Percentiles rank a stretch among this genome's conserved stretches.
These are phyloP conservation scores for Fusarium bactridioides DNA, from an alignment of 2,329 filamentous ascomycete genomes.

Conservation along the genomic window DNA sequence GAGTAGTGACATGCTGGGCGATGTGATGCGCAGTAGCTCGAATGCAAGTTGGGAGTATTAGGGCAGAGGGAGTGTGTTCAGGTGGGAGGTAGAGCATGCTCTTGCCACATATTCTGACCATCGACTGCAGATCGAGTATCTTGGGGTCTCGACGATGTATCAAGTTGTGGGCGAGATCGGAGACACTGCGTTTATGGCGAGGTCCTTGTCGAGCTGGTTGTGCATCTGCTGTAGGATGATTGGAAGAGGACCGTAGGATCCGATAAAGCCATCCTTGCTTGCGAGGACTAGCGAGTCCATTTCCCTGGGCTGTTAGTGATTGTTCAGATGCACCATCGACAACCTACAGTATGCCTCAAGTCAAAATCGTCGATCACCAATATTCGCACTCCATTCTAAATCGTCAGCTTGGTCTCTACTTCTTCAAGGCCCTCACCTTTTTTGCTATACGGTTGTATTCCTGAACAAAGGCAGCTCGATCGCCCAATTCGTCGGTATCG, in stretches of 20 bases:
- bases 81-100: conserved; percentile 67
- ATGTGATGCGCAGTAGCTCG: conserved; percentile 72
- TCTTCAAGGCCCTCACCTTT: conserved; percentile 52
- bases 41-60: conserved; percentile 71
- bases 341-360: conserved; percentile 45
- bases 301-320: conserved; percentile 32
- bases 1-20: conserved; percentile 61
- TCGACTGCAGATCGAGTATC: conserved; percentile 61
- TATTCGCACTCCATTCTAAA: conserved; percentile 61
- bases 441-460: conserved; percentile 69
- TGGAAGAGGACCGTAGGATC: conserved; percentile 45
- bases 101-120: conserved; percentile 70
- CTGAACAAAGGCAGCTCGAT: conserved; percentile 57
- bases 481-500: conserved; percentile 59
- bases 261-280: conserved; percentile 51
- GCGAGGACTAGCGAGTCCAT: conserved; percentile 31
- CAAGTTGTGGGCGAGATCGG: conserved; percentile 60
- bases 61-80: conserved; percentile 64
- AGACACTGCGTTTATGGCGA: conserved; percentile 61
- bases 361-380: conserved; percentile 50
- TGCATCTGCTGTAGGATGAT: conserved; percentile 9
- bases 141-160: conserved; percentile 57
- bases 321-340: background rate
- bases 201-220: conserved; percentile 18
- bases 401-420: background rate